Evolutionary conservation across 2,329 filamentous ascomycete genomes (phyloP), one percentile per base, ranked within the genome.

Genomic region (Penicillium sp.): DNA sequence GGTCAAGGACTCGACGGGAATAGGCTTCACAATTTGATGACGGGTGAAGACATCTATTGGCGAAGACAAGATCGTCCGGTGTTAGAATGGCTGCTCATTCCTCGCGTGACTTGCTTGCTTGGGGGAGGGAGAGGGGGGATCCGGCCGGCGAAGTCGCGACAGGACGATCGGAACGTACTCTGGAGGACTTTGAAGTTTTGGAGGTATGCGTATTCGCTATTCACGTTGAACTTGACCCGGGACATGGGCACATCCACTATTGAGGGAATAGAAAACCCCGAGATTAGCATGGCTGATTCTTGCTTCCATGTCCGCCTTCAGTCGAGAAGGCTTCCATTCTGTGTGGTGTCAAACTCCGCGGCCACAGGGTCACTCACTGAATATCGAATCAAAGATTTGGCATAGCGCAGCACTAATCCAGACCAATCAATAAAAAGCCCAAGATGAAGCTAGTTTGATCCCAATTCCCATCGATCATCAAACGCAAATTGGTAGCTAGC

Each of bases 121-220:
- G 29, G 11, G 11, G 29, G 11, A 11, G 11, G 29, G 45, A 45
- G 27, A 25, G 18, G 18, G 12, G 26, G 43, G 18, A 33, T 9
- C 4, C 8, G 42, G 12, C n/a, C 24, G 13, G 9, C 26, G 8
- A 35, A 42, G 27, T 33, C 32, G 3, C 6, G 26, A 26, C 24
- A 9, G 13, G 18, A 7, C 27, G 3, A 37, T 46, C 26, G 29
- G 45, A 9, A 60, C 86, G 66, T 77, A 95, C 90, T 95, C 74
- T 96, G 91, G 58, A 98, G 78, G 61, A 97, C 79, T 73, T 98
- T 98, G 80, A 96, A 98, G 72, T 98, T 98, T 74, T 95, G 88
- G 52, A 97, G 83, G 71, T 98, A 98, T 58, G 89, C 87, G 72
- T 96, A 97, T 78, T 98, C 93, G 59, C 85, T 86, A 73, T 90